Conservation (phyloP, 148 eudicot species). For the Rhododendron kiyosumense region DNA sequence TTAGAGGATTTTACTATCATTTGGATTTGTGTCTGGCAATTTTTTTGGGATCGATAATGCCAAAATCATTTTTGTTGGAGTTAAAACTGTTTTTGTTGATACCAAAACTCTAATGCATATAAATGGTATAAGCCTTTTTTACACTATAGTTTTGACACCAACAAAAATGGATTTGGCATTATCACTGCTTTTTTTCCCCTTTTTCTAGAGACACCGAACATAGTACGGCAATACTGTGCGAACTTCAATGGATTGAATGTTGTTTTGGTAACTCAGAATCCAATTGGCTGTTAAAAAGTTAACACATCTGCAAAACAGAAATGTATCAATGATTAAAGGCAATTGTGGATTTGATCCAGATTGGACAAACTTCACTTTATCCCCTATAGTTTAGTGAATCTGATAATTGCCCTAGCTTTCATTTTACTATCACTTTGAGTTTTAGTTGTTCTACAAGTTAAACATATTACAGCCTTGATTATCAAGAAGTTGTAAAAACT, state of each 20-base stretch:
- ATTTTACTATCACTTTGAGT: not conserved
- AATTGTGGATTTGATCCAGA: not conserved
- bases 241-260: not conserved
- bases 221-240: not conserved
- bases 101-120: no score
- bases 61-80: no score
- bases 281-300: not conserved
- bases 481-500: not conserved
- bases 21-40: no score
- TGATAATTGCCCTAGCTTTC: not conserved
- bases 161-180: no score
- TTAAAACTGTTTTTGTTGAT: no score
- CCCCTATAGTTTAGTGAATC: not conserved
- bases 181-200: no score
- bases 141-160: no score
- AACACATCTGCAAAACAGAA: not conserved
- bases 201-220: not conserved
- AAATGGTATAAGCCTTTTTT: no score
- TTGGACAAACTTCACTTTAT: not conserved
- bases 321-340: not conserved
- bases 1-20: no score
- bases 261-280: not conserved
- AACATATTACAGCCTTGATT: not conserved
- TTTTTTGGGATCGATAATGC: no score
- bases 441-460: not conserved